Percentiles rank a stretch among this genome's conserved stretches.
Conservation (phyloP, 2,329 filamentous ascomycete species). For the Pseudonectria buxi region DNA sequence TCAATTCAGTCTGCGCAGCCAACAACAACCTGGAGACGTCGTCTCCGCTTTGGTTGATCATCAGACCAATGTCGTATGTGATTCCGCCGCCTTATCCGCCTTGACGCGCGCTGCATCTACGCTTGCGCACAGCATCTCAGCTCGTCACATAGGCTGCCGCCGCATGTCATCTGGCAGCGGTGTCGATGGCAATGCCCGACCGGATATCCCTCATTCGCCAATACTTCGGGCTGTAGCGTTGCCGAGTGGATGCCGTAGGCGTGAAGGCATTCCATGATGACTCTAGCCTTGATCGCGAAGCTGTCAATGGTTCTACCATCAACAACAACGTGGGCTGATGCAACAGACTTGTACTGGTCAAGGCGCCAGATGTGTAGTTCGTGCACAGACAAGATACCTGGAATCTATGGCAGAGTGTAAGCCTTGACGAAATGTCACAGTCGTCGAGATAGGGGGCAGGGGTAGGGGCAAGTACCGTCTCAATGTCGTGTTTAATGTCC, state of each 20-base stretch:
- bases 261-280: slow-evolving; percentile 62
- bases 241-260: slow-evolving; percentile 66
- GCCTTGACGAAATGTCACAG: not conserved
- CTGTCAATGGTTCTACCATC: slow-evolving; percentile 46
- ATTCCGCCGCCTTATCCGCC: slow-evolving; percentile 3
- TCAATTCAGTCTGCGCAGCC: no score
- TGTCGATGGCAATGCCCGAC: slow-evolving; percentile 19
- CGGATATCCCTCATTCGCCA: not conserved
- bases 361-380: slow-evolving; percentile 70
- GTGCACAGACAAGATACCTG: slow-evolving; percentile 60
- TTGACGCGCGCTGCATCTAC: slow-evolving; percentile 14
- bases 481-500: slow-evolving; percentile 62
- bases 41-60: no score
- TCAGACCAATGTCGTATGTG: no score
- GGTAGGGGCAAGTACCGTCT: slow-evolving; percentile 39
- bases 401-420: slow-evolving; percentile 41
- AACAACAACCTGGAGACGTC: no score
- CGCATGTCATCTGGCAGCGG: slow-evolving; percentile 45
- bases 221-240: slow-evolving; percentile 61
- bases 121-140: slow-evolving; percentile 41
- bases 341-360: slow-evolving; percentile 62
- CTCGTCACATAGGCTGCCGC: slow-evolving; percentile 43
- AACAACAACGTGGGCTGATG: slow-evolving; percentile 62
- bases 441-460: no score
- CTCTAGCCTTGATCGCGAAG: slow-evolving; percentile 56